phyloP scores from a whole-genome alignment of 176 grass and related monocot genomes.

The Oryza officinalis region DNA sequence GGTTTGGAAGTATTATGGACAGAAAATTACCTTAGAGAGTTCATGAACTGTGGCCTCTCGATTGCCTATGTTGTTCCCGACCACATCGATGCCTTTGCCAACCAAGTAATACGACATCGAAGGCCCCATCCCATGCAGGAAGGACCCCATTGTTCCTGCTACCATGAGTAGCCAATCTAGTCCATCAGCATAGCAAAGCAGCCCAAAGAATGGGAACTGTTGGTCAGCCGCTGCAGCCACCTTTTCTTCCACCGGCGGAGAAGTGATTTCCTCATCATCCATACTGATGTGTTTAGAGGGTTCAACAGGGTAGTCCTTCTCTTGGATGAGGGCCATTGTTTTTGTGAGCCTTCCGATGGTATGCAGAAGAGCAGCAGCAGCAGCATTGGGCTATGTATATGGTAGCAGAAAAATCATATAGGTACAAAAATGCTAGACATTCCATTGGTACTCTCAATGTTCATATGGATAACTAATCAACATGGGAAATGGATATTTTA shows the following conservation, averaged over 20 bases:
- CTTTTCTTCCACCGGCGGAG: background rate
- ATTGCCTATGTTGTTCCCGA: constrained; percentile 48
- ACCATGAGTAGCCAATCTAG: constrained; percentile 62
- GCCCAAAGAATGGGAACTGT: constrained; percentile 40
- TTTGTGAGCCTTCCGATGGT: constrained; percentile 25
- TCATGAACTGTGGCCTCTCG: constrained; percentile 38
- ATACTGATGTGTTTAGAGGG: background rate
- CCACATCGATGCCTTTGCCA: constrained; percentile 44
- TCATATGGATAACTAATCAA: constrained; percentile 18
- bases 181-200: constrained; percentile 52
- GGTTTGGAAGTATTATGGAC: background rate
- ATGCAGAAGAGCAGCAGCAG: constrained; percentile 17
- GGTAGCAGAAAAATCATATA: constrained; percentile 17
- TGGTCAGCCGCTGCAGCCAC: background rate
- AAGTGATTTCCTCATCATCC: constrained; percentile 15
- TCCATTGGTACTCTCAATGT: constrained; percentile 35
- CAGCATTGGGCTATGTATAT: constrained; percentile 14
- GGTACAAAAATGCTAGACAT: constrained; percentile 24
- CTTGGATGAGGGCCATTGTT: constrained; percentile 29
- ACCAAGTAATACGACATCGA: constrained; percentile 56
- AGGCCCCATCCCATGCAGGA: constrained; percentile 56
- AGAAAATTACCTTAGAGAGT: constrained; percentile 45
- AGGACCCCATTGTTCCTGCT: constrained; percentile 50
- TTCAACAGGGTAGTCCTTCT: constrained; percentile 7
- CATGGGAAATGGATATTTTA: background rate